Base-by-base conservation (phyloP, 371 early-diverging fungal genomes). In the Smittium mucronatum region DNA sequence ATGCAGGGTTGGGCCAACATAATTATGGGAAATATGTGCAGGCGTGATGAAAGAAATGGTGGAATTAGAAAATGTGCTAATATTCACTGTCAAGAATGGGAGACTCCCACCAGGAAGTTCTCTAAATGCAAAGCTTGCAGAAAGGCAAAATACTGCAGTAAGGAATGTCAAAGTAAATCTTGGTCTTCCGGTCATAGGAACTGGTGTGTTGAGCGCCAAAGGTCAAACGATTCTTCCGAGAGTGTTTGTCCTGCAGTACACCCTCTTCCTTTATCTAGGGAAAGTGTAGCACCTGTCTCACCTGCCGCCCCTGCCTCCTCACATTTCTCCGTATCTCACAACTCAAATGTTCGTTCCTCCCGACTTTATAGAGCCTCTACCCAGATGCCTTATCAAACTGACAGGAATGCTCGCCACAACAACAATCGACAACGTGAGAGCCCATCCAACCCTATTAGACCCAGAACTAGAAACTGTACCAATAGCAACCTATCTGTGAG, bases 121-220 rank as follows among this genome's bases (percentile, higher is more conserved):
- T 85, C 89, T 25, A 90, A 89, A 78, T 90, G 90, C 74, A 87
- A 89, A 58, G 78, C 89, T 59, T 90, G 90, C 75, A 84, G 89
- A 74, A 89, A 88, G 71, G 89, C 89, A 63, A 89, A 89, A 69
- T 90, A 90, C 70, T 90, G 90, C 73, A 85, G 86, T 71, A 88
- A 87, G 74, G 71, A 75, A 29, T 89, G 90, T 69, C 90, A 90
- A 71, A 85, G 85, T 72, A 83, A 81, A 65, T 89, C 90, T 1
- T 90, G 90, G 90, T 83, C 80, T 31, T 87, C 86, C 67, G 89
- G 90, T 5, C 90, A 90, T 75, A 83, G 88, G 36, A 84, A 86
- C 83, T 90, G 90, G 90, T 90, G 90, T 75, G 80, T 84, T 17
- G 89, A 88, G 71, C 81, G 87, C 76, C 82, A 72, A 1, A 70